A percentile compares a stretch with the other conserved stretches of the same genome.
phyloP scores from a whole-genome alignment of 345 rosid genomes.

The Theobroma cacao region DNA sequence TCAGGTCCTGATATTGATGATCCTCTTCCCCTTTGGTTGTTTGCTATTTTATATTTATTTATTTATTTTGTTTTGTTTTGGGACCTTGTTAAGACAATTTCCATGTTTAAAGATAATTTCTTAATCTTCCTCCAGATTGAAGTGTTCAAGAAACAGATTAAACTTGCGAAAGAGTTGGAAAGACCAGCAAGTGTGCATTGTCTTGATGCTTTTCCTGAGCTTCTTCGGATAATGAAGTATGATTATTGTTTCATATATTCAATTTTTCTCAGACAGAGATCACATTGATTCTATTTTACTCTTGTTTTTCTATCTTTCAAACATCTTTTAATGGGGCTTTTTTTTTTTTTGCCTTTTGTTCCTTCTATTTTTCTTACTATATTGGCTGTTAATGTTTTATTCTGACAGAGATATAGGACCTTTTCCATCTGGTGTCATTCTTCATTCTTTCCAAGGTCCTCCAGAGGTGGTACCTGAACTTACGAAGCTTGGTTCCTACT shows the following conservation, averaged over 20 bases:
- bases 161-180: slow-evolving; percentile 79
- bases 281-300: neutral
- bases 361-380: neutral
- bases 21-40: neutral
- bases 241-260: neutral
- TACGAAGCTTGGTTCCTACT: slow-evolving; percentile 79
- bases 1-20: slow-evolving; percentile 44
- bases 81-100: neutral
- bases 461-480: slow-evolving; percentile 89
- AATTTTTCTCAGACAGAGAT: neutral
- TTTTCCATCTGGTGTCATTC: slow-evolving; percentile 77
- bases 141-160: slow-evolving; percentile 76
- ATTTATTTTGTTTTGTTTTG: neutral
- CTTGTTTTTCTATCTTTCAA: too few species aligned
- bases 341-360: too few species aligned
- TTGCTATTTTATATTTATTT: neutral
- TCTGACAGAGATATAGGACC: slow-evolving; percentile 63
- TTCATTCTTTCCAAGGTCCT: slow-evolving; percentile 81
- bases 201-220: slow-evolving; percentile 85
- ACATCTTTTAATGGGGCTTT: too few species aligned
- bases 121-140: slow-evolving; percentile 34
- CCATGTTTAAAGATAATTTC: too few species aligned
- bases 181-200: slow-evolving; percentile 78
- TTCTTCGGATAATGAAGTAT: slow-evolving; percentile 74
- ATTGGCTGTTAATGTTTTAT: neutral